These are phyloP conservation scores for Cladosporium sp. DNA, from an alignment of 2,329 filamentous ascomycete genomes.

Conservation along the genomic window DNA sequence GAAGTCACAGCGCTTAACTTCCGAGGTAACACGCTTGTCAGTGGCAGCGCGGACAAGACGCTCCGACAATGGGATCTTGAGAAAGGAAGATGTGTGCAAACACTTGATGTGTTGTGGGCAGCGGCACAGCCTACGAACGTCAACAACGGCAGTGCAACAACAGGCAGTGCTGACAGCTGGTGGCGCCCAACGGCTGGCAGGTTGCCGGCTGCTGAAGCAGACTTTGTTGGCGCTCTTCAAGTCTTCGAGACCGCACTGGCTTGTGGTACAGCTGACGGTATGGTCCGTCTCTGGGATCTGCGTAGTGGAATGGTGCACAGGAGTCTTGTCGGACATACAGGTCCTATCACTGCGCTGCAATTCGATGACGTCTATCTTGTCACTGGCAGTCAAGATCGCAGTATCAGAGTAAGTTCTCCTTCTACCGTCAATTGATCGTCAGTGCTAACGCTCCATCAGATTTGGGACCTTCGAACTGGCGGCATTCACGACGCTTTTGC, in stretches of 20 bases:
- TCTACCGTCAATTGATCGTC: neutral
- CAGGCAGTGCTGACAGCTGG: constrained; percentile 29
- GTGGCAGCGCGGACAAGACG: constrained; percentile 95
- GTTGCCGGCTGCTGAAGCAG: constrained; percentile 62
- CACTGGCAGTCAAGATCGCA: constrained; percentile 86
- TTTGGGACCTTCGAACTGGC: constrained; percentile 96
- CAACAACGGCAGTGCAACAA: constrained; percentile 31
- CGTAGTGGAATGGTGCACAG: constrained; percentile 95
- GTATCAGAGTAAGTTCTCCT: constrained; percentile 71
- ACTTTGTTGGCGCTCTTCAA: constrained; percentile 92
- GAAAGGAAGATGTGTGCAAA: constrained; percentile 96
- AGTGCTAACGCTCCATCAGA: constrained; percentile 52
- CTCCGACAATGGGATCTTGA: constrained; percentile 95
- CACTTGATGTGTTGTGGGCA: constrained; percentile 95
- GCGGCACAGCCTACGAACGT: constrained; percentile 77
- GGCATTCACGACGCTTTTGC: constrained; percentile 95
- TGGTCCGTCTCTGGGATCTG: constrained; percentile 96
- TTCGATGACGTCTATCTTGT: constrained; percentile 96
- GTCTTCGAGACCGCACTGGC: constrained; percentile 94
- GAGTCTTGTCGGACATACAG: constrained; percentile 91
- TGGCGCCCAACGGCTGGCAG: constrained; percentile 67
- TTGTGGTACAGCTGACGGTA: constrained; percentile 93
- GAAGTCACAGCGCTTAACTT: constrained; percentile 95
- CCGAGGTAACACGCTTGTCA: constrained; percentile 81
- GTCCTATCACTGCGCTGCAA: constrained; percentile 86